phyloP scores from a whole-genome alignment of 805 yeast genomes.

The Dipodascopsis uninucleata region DNA sequence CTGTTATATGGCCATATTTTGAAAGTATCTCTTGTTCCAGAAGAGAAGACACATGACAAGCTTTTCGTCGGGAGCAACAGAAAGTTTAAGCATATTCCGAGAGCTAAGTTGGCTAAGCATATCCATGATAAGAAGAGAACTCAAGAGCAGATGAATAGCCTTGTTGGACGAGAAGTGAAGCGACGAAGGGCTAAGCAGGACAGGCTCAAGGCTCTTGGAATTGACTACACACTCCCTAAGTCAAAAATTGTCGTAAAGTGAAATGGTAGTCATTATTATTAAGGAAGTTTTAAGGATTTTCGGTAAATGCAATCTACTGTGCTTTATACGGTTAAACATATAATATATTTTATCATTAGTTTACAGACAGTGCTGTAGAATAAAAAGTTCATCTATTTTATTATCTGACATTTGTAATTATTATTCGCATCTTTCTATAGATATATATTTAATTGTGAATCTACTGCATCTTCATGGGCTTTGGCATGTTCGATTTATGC shows the following conservation, averaged over 20 bases:
- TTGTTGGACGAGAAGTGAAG: slow-evolving; percentile 46
- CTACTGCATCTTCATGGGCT: no score
- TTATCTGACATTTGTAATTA: no score
- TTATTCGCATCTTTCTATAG: no score
- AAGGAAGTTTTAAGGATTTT: neutral
- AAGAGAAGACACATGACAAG: slow-evolving; percentile 42
- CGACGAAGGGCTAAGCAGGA: slow-evolving; percentile 46
- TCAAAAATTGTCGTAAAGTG: no score
- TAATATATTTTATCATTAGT: no score
- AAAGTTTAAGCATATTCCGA: slow-evolving; percentile 56
- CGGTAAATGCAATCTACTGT: neutral
- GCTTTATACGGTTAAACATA: no score
- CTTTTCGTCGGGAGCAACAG: slow-evolving; percentile 56
- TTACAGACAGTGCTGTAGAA: no score
- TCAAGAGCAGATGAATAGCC: slow-evolving; percentile 52
- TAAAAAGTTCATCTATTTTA: no score
- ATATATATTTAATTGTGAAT: no score
- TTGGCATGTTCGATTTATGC: no score
- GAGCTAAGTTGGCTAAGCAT: slow-evolving; percentile 51
- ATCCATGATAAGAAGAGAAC: slow-evolving; percentile 57
- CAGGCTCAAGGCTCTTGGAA: slow-evolving; percentile 54
- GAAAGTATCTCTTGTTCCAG: slow-evolving; percentile 58
- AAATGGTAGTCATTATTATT: neutral
- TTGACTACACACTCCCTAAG: slow-evolving; percentile 42
- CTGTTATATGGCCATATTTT: slow-evolving; percentile 81